Percentiles rank a stretch among this genome's conserved stretches.
phyloP scores from a whole-genome alignment of 2,329 filamentous ascomycete genomes.

The Scedosporium apiospermum region DNA sequence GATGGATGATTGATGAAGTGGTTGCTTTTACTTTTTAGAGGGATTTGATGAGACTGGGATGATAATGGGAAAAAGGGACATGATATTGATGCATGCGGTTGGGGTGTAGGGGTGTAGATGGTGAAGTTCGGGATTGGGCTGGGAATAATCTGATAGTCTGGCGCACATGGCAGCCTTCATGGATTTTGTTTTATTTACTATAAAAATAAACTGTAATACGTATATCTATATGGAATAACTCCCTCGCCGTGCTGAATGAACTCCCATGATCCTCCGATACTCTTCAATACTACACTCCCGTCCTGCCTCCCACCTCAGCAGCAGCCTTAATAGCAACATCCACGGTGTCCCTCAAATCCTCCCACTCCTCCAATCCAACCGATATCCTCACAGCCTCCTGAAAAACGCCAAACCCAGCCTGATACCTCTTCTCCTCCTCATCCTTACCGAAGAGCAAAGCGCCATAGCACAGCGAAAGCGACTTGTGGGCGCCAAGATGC shows the following conservation, averaged over 20 bases:
- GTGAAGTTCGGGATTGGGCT: too few species aligned
- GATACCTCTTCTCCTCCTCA: constrained; percentile 24
- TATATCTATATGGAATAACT: not conserved
- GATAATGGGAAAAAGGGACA: too few species aligned
- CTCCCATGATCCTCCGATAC: too few species aligned
- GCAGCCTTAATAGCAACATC: constrained; percentile 21
- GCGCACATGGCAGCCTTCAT: not conserved
- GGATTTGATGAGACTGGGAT: not conserved
- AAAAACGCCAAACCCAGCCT: constrained; percentile 26
- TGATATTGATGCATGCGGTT: too few species aligned
- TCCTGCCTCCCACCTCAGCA: not conserved
- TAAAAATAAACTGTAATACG: not conserved
- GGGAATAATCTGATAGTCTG: too few species aligned
- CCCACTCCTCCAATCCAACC: constrained; percentile 35
- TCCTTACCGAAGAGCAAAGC: constrained; percentile 31
- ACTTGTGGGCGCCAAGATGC: constrained; percentile 43
- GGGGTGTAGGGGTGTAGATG: too few species aligned
- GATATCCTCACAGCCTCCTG: constrained; percentile 34
- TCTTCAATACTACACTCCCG: not conserved
- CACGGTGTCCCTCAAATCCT: constrained; percentile 30
- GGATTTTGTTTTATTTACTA: not conserved
- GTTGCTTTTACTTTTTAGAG: not conserved
- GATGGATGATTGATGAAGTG: not conserved
- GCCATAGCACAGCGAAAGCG: constrained; percentile 38
- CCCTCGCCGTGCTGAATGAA: too few species aligned